Base-by-base conservation (phyloP, 345 rosid species). In the Pseudoturritis turrita region DNA sequence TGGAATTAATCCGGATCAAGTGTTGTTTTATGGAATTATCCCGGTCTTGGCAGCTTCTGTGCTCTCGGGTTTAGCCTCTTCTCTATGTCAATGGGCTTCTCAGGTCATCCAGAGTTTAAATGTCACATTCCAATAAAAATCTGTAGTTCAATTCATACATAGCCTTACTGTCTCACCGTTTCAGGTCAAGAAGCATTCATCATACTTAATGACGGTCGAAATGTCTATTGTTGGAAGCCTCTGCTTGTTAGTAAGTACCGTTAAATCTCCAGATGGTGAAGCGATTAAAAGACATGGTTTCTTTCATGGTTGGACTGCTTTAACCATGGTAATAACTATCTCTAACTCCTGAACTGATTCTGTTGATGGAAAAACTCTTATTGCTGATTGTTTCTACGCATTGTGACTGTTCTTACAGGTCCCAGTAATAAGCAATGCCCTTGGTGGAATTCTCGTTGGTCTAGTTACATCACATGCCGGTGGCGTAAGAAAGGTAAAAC, bases 371-470 rank as follows among this genome's bases (percentile, higher is more conserved):
- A 13, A 63, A 14, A 55, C 18, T 36, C n/a, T 56, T 5, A 4
- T 7, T 17, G 1, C 21, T 35, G 43, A 50, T 14, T 15, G 62
- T 21, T 22, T n/a, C 3, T 39, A 41, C 33, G 45, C 7, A 33
- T 2, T 25, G 37, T 41, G 56, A 33, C 25, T 73, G 25, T 70
- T 47, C 41, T 50, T 33, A 60, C 85, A 95, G 98, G 82, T 95
- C 70, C 98, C 98, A 10, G 88, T 95, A 60, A 52, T 87, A 64
- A 70, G 78, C 57, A 95, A 95, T 82, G 88, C 99, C 3, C 83
- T 95, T 31, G 96, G 98, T 40, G 99, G 99, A 37, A 95, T 95
- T 72, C 98, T 95, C 40, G 99, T 95, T 65, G 99, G 99, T 59
- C 83, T 95, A 18, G 88, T 95, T 37, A 95, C 99, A 67, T 91